Percentiles rank a stretch among this genome's conserved stretches.
Conservation (phyloP, 192 early-diverging fungal genomes). For the Chytriomyces sp. region DNA sequence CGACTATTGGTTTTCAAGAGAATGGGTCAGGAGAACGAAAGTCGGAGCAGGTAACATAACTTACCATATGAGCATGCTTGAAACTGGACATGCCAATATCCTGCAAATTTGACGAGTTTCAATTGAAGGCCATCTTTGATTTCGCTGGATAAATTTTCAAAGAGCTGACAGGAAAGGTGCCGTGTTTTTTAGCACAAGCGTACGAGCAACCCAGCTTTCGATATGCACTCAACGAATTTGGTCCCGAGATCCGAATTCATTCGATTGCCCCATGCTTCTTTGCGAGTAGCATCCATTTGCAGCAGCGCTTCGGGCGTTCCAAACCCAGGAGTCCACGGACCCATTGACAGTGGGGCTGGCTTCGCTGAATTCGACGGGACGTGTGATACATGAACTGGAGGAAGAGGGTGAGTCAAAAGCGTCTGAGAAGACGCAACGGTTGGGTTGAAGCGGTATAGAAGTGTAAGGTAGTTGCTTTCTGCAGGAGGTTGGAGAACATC, state of each 20-base stretch:
- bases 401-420: background rate
- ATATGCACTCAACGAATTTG: background rate
- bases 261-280: conserved; percentile 26
- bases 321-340: conserved; percentile 22
- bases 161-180: conserved; percentile 7
- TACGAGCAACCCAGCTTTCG: no score
- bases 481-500: background rate
- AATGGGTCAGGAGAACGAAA: background rate
- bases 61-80: conserved; percentile 4
- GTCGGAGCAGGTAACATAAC: background rate
- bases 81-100: background rate
- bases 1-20: background rate
- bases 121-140: conserved; percentile 23
- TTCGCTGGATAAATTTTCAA: background rate
- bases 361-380: conserved; percentile 11
- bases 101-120: conserved; percentile 14
- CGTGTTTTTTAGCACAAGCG: no score
- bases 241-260: conserved; percentile 27
- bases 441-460: conserved; percentile 14
- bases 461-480: conserved; percentile 10
- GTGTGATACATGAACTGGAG: conserved; percentile 12
- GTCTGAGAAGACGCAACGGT: conserved; percentile 10
- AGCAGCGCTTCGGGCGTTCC: conserved; percentile 16
- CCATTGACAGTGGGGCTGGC: background rate
- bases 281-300: conserved; percentile 7